Percentiles rank a stretch among this genome's conserved stretches.
Evolutionary conservation across 2,329 filamentous ascomycete species (phyloP).

Genomic region (Colletotrichum theobromicola): DNA sequence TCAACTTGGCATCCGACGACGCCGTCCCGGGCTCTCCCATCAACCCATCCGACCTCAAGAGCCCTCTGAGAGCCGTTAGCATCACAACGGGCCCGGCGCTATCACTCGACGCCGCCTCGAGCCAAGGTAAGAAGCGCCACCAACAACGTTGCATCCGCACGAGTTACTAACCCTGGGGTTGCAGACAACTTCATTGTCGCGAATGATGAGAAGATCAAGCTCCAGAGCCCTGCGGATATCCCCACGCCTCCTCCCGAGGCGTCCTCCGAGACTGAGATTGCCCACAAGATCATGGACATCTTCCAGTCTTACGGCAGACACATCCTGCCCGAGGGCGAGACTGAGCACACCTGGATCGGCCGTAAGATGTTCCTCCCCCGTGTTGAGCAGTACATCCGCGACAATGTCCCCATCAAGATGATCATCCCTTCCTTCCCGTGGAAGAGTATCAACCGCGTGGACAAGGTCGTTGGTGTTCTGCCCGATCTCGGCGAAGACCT

Average conservation of each 20-base stretch:
- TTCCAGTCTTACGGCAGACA: slow-evolving; percentile 14
- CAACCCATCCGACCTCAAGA: background rate
- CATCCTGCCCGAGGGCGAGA: slow-evolving; percentile 10
- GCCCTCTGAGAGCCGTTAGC: background rate
- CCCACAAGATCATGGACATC: slow-evolving; percentile 17
- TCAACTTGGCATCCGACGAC: background rate
- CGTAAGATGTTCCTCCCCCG: slow-evolving; percentile 19
- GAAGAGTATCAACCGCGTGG: slow-evolving; percentile 27
- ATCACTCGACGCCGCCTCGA: background rate
- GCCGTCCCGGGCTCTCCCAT: background rate
- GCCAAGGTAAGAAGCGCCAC: background rate
- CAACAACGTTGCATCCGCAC: background rate
- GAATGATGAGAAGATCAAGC: background rate
- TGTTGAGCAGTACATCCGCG: slow-evolving; percentile 17
- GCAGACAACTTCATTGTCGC: background rate
- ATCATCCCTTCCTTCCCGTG: slow-evolving; percentile 25
- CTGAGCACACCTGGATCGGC: slow-evolving; percentile 19
- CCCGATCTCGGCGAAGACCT: slow-evolving; percentile 49
- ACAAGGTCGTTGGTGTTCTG: slow-evolving; percentile 37
- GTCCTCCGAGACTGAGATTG: slow-evolving; percentile 4
- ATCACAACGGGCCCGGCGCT: background rate
- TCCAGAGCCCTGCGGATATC: background rate
- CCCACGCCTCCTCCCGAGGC: slow-evolving; percentile 12
- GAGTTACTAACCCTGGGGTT: background rate
- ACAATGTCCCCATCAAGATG: slow-evolving; percentile 19